Evolutionary conservation across 129 eudicot species (phyloP).

Genomic region (Flaveria linearis): DNA sequence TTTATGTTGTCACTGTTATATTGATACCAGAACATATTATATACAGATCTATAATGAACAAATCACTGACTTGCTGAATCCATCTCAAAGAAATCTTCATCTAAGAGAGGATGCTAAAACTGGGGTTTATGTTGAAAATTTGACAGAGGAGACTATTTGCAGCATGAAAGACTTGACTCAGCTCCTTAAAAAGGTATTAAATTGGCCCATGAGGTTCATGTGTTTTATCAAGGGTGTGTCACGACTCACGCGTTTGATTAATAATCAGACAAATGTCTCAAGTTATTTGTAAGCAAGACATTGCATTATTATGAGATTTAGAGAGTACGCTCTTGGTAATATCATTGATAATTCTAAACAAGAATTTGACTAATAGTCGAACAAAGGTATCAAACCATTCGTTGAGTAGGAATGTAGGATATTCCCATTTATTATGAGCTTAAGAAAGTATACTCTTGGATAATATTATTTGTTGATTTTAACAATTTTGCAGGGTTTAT

Average conservation of each 20-base stretch:
- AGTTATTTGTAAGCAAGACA: background rate
- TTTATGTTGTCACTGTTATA: slow-evolving; percentile 3
- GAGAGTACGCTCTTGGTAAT: background rate
- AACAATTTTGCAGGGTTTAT: slow-evolving; percentile 64
- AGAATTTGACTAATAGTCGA: background rate
- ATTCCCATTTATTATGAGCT: background rate
- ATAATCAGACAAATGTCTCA: background rate
- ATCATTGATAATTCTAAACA: slow-evolving; percentile 3
- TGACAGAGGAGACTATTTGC: slow-evolving; percentile 73
- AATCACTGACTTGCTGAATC: slow-evolving; percentile 89
- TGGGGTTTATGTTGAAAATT: slow-evolving; percentile 91
- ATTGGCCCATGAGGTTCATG: background rate
- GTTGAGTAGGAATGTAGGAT: too few species aligned
- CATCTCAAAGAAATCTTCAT: slow-evolving; percentile 85
- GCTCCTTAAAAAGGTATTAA: slow-evolving; percentile 73
- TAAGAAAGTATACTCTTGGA: slow-evolving; percentile 16
- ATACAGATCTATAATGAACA: slow-evolving; percentile 97
- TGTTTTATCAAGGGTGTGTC: background rate
- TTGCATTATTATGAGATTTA: background rate
- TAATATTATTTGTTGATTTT: background rate
- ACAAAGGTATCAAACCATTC: background rate
- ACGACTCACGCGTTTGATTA: too few species aligned
- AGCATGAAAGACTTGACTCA: slow-evolving; percentile 70
- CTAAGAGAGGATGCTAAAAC: slow-evolving; percentile 86
- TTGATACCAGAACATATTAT: slow-evolving; percentile 18